Conservation (phyloP, 2,329 filamentous ascomycete species). For the Sodiomyces alkalinus region DNA sequence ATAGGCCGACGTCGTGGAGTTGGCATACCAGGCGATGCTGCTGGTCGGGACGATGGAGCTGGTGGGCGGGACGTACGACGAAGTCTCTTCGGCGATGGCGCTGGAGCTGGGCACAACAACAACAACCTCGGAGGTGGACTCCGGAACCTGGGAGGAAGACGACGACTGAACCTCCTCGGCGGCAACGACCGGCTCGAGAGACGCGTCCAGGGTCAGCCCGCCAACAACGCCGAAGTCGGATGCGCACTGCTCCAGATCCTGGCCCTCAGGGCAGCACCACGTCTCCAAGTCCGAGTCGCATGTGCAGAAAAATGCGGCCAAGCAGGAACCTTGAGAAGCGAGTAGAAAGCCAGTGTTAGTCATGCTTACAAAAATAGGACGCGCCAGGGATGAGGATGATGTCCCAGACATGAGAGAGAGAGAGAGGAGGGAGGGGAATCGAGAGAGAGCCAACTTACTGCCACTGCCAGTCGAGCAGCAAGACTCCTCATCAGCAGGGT, state of each 20-base stretch:
- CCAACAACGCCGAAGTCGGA: conserved; percentile 31
- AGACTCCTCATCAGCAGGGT: conserved; percentile 31
- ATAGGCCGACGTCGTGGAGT: background rate
- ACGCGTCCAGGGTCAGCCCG: conserved; percentile 29
- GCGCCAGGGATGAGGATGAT: background rate
- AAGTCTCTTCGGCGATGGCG: background rate
- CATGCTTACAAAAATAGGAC: background rate
- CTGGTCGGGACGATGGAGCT: background rate
- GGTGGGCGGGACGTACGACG: background rate
- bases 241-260: conserved; percentile 39
- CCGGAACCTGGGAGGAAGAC: background rate
- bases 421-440: too few relatives aligned
- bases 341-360: conserved; percentile 4
- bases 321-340: conserved; percentile 37
- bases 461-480: conserved; percentile 44
- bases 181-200: conserved; percentile 36
- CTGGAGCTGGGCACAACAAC: conserved; percentile 1
- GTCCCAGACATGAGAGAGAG: too few relatives aligned
- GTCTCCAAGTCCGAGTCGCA: conserved; percentile 32
- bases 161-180: conserved; percentile 29
- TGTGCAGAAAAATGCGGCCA: conserved; percentile 47
- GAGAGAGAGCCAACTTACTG: conserved; percentile 30
- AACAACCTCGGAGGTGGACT: background rate
- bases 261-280: conserved; percentile 44
- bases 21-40: conserved; percentile 1